phyloP scores from a whole-genome alignment of 176 grass and related monocot genomes.

The Metroxylon sagu region DNA sequence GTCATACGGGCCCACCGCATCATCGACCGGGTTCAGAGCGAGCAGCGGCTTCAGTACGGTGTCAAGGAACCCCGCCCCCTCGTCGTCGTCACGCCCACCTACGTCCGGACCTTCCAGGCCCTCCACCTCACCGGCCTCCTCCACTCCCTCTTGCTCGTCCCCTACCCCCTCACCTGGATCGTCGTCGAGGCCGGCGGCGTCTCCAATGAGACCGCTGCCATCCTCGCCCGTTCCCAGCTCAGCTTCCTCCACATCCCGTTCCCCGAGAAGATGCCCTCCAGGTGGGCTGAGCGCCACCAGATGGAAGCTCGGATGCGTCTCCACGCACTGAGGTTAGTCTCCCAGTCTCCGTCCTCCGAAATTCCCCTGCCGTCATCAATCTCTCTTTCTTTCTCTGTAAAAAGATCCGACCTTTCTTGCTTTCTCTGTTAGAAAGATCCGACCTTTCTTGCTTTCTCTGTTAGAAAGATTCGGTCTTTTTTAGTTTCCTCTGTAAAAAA shows the following conservation, averaged over 20 bases:
- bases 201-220: constrained; percentile 46
- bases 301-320: constrained; percentile 69
- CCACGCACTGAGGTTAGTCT: constrained; percentile 49
- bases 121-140: constrained; percentile 45
- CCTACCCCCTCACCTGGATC: constrained; percentile 40
- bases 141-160: constrained; percentile 53
- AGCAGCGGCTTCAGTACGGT: constrained; percentile 38
- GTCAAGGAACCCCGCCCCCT: constrained; percentile 19
- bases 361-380: no score
- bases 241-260: constrained; percentile 51
- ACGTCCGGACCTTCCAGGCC: constrained; percentile 35
- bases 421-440: no score
- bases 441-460: no score
- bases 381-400: no score
- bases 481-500: neutral
- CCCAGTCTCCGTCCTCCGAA: no score
- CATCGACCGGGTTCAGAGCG: constrained; percentile 56
- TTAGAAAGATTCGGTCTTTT: neutral
- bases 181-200: constrained; percentile 45
- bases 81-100: constrained; percentile 55
- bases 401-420: no score
- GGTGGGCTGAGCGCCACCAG: constrained; percentile 24
- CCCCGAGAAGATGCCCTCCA: constrained; percentile 33
- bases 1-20: constrained; percentile 69
- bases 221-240: constrained; percentile 46